phyloP scores from a whole-genome alignment of 306 rosid species.

The Lathyrus sativus region DNA sequence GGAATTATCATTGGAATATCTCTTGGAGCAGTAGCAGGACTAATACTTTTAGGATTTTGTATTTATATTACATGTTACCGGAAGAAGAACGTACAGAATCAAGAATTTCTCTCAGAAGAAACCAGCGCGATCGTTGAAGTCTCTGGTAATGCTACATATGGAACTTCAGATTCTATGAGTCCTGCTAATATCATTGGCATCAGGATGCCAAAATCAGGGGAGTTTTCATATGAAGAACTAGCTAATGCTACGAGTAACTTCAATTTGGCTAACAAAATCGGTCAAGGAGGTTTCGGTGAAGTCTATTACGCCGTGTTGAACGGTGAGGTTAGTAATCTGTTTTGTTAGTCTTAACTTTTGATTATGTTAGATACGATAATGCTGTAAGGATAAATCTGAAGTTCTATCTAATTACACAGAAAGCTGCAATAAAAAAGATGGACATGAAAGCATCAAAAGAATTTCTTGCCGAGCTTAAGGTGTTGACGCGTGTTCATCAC shows the following conservation, averaged over 20 bases:
- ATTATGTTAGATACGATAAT: neutral
- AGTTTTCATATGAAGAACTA: slow-evolving; percentile 80
- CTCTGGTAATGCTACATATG: slow-evolving; percentile 1
- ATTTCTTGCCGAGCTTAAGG: slow-evolving; percentile 84
- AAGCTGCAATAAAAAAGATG: slow-evolving; percentile 93
- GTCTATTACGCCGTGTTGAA: slow-evolving; percentile 87
- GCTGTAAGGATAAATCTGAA: neutral
- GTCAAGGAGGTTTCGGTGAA: slow-evolving; percentile 91
- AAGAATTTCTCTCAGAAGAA: slow-evolving; percentile 34
- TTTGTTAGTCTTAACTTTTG: neutral
- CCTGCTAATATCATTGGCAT: neutral
- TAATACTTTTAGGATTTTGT: neutral
- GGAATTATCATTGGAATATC: slow-evolving; percentile 5
- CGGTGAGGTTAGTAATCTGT: slow-evolving; percentile 75
- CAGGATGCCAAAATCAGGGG: slow-evolving; percentile 61
- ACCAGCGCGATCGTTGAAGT: neutral
- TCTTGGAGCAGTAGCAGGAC: neutral
- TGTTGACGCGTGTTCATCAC: slow-evolving; percentile 86
- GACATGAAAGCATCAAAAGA: slow-evolving; percentile 79
- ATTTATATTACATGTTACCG: slow-evolving; percentile 17
- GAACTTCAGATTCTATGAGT: slow-evolving; percentile 11
- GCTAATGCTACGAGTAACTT: slow-evolving; percentile 81
- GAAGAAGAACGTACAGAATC: slow-evolving; percentile 42
- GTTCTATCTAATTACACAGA: slow-evolving; percentile 44
- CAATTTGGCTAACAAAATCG: slow-evolving; percentile 69